Percentiles rank a stretch among this genome's conserved stretches.
These are phyloP conservation scores for Neurospora hispaniola DNA, from an alignment of 495 filamentous ascomycete genomes.

Conservation along the genomic window DNA sequence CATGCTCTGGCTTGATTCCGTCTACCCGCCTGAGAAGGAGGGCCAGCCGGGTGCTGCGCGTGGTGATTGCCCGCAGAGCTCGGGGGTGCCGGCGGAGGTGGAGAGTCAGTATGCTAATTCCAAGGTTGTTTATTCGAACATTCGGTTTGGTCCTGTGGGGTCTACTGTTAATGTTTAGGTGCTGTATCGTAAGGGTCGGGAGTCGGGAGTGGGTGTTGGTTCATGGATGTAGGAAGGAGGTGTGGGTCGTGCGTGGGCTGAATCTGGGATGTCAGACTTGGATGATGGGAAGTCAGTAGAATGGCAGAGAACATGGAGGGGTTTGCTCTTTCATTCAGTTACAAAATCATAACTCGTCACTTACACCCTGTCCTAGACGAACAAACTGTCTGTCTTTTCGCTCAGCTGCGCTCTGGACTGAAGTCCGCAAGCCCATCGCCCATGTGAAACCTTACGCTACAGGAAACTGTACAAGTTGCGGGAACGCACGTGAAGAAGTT, in stretches of 20 bases:
- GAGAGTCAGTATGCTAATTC: conserved; percentile 35
- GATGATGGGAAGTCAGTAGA: background rate
- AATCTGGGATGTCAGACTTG: background rate
- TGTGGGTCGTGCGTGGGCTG: background rate
- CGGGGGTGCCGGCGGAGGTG: conserved; percentile 50
- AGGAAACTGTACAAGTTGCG: too few species aligned
- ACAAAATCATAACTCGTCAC: too few species aligned
- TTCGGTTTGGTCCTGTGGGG: conserved; percentile 57
- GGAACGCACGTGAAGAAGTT: too few species aligned
- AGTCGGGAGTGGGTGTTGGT: background rate
- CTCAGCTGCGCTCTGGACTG: too few species aligned
- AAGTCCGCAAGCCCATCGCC: too few species aligned
- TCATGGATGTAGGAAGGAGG: too few species aligned
- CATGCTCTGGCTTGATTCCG: conserved; percentile 80
- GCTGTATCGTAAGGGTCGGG: background rate
- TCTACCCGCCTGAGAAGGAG: conserved; percentile 49
- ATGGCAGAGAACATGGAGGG: too few species aligned
- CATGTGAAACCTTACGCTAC: too few species aligned
- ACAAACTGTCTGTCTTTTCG: too few species aligned
- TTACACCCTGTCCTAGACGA: too few species aligned
- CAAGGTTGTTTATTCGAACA: conserved; percentile 49
- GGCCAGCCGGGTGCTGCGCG: conserved; percentile 53
- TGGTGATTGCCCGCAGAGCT: conserved; percentile 49
- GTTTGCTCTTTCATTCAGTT: too few species aligned
- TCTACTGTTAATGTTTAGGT: conserved; percentile 36